Base-by-base conservation (phyloP, 257 asterid genomes). In the Nicotiana undulata region DNA sequence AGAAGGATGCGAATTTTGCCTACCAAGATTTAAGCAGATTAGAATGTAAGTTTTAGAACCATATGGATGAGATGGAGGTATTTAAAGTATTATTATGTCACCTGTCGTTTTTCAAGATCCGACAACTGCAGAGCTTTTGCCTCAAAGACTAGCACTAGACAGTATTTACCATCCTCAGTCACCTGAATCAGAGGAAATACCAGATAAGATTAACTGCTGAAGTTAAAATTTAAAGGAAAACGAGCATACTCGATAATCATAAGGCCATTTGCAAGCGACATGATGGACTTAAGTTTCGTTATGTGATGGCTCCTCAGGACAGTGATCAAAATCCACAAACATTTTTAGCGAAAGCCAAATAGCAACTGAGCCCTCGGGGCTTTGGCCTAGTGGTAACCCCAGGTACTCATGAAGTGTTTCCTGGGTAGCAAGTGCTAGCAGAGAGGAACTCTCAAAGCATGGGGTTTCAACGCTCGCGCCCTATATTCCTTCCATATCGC, bases 1-100 rank as follows among this genome's bases (percentile, higher is more conserved):
- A 96, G 90, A 96, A 96, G 18, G 99, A 94, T 34, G 98, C 84
- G 76, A 96, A 92, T 80, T 96, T 96, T 52, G 95, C 98, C 99
- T 94, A 53, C 11, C 51, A 79, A 72, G 78, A 15, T 0, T 49
- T 2, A 72, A 46, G 24, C 12, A 13, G 61, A 15, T 26, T 40
- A 40, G 55, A 31, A 32, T 67, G 29, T 44, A 12, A 44, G 7
- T 70, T 20, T 16, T 70, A 58, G 22, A 70, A 3, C 34, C 26
- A 44, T 44, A 22, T 44, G 77, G 76, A 37, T 34, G 76, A 18
- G 52, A 66, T 66, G 17, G 76, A 20, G 15, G 13, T 72, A 49
- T 49, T 72, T 15, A 49, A 22, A 72, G 9, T 7, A 46, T 46
- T 6, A 37, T 16, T 0, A 44, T 80, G 63, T 85, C 65, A 95